Conservation (phyloP, 306 rosid species). For the Mucuna pruriens region DNA sequence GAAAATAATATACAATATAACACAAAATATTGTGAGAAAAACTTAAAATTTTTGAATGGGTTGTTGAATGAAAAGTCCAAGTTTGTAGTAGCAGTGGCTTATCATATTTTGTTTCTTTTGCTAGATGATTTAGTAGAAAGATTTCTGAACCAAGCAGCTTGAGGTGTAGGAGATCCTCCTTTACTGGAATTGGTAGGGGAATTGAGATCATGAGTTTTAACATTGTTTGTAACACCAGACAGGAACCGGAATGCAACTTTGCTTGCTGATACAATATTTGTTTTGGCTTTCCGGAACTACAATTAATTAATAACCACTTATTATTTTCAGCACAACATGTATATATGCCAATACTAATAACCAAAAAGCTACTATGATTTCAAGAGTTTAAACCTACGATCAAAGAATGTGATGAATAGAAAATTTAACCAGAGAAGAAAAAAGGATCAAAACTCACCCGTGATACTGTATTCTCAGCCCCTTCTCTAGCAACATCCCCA, state of each 20-base stretch:
- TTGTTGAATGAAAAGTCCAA: too few relatives aligned
- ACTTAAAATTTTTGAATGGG: too few relatives aligned
- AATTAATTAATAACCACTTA: constrained; percentile 39
- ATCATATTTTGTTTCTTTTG: too few relatives aligned
- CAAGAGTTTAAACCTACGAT: neutral
- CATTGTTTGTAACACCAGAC: neutral
- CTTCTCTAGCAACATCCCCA: constrained; percentile 81
- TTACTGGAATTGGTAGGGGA: constrained; percentile 56
- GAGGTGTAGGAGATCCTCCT: constrained; percentile 53
- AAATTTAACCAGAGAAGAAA: neutral
- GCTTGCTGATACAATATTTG: constrained; percentile 75
- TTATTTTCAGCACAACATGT: neutral
- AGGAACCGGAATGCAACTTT: neutral
- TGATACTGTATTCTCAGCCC: constrained; percentile 71
- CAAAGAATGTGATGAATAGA: neutral
- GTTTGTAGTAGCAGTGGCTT: too few relatives aligned
- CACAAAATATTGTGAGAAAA: too few relatives aligned
- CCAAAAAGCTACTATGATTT: neutral
- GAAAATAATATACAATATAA: too few relatives aligned
- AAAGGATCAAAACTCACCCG: constrained; percentile 52
- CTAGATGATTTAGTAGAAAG: constrained; percentile 40
- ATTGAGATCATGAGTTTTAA: too few relatives aligned
- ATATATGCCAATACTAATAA: neutral
- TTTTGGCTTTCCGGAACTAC: constrained; percentile 75
- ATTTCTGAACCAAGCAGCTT: constrained; percentile 71